A percentile compares a stretch with the other conserved stretches of the same genome.
These are phyloP conservation scores for Macrophomina phaseolina DNA, from an alignment of 2,329 filamentous ascomycete genomes.

Conservation along the genomic window DNA sequence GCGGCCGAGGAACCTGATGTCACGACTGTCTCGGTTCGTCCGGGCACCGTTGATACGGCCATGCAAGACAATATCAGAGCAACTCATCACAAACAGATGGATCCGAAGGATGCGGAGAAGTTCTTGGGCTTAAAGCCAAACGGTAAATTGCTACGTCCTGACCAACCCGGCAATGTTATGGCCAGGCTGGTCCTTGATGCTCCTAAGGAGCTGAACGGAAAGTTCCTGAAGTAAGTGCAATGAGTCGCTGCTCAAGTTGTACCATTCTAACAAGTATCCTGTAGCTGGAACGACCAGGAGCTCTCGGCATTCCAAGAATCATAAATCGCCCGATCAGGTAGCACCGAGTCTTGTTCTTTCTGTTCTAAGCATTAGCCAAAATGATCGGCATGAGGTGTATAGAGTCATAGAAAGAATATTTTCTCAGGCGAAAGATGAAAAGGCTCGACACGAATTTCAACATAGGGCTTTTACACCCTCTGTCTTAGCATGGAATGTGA, in stretches of 20 bases:
- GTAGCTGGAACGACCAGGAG: slow-evolving; percentile 30
- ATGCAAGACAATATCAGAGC: slow-evolving; percentile 88
- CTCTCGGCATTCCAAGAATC: slow-evolving; percentile 26
- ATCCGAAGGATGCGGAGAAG: slow-evolving; percentile 61
- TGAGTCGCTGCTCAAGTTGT: not conserved
- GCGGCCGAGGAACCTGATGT: slow-evolving; percentile 78
- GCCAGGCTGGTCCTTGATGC: slow-evolving; percentile 75
- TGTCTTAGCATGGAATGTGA: slow-evolving; percentile 39
- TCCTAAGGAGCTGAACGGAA: slow-evolving; percentile 72
- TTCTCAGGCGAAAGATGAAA: slow-evolving; percentile 35
- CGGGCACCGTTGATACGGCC: slow-evolving; percentile 83
- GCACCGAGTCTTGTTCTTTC: not conserved
- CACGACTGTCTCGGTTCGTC: slow-evolving; percentile 73
- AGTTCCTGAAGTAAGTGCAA: slow-evolving; percentile 69
- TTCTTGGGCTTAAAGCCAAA: slow-evolving; percentile 74
- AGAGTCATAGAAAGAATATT: slow-evolving; percentile 10
- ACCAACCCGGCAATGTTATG: slow-evolving; percentile 86
- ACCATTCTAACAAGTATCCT: slow-evolving; percentile 2
- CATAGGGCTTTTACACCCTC: slow-evolving; percentile 32
- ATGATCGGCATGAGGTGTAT: not conserved
- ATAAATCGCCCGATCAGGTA: not conserved
- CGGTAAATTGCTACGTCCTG: slow-evolving; percentile 77
- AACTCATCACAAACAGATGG: slow-evolving; percentile 67
- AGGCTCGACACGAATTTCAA: slow-evolving; percentile 30
- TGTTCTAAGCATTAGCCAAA: slow-evolving; percentile 15